Percentiles rank a stretch among this genome's conserved stretches.
These are phyloP conservation scores for Rhizopus delemar DNA, from an alignment of 371 early-diverging fungal species.

Conservation along the genomic window DNA sequence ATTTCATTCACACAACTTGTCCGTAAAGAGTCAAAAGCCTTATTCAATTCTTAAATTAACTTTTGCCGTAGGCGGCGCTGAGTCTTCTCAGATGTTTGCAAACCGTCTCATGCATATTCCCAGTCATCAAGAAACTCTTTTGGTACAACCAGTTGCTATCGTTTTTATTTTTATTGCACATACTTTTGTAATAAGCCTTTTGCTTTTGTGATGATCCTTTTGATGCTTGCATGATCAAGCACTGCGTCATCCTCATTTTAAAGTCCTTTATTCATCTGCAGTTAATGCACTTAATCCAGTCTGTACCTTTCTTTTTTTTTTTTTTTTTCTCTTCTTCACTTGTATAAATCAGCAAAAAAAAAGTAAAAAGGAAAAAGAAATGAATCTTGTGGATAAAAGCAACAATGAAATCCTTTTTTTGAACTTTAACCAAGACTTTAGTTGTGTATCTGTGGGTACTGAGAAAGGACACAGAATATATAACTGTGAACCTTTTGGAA, in stretches of 20 bases:
- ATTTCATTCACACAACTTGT: no score
- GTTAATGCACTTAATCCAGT: background rate
- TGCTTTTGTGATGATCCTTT: background rate
- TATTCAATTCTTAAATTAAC: no score
- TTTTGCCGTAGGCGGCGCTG: no score
- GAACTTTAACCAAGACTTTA: slow-evolving; percentile 93
- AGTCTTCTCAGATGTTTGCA: no score
- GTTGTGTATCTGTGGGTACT: slow-evolving; percentile 88
- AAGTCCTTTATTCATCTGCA: background rate
- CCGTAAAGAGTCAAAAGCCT: no score
- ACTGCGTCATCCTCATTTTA: background rate
- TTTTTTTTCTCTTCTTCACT: background rate
- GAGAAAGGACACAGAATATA: slow-evolving; percentile 84
- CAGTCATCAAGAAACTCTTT: no score
- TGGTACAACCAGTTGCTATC: no score
- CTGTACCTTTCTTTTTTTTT: slow-evolving; percentile 4
- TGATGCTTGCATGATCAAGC: background rate
- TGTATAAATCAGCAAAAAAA: background rate
- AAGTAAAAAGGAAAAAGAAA: background rate
- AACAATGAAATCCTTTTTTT: slow-evolving; percentile 67
- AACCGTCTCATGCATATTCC: no score
- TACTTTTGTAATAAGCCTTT: background rate
- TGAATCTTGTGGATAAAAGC: slow-evolving; percentile 29
- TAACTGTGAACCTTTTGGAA: slow-evolving; percentile 93
- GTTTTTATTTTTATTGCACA: no score